phyloP scores from a whole-genome alignment of 345 rosid genomes.

The Citrus sp. region DNA sequence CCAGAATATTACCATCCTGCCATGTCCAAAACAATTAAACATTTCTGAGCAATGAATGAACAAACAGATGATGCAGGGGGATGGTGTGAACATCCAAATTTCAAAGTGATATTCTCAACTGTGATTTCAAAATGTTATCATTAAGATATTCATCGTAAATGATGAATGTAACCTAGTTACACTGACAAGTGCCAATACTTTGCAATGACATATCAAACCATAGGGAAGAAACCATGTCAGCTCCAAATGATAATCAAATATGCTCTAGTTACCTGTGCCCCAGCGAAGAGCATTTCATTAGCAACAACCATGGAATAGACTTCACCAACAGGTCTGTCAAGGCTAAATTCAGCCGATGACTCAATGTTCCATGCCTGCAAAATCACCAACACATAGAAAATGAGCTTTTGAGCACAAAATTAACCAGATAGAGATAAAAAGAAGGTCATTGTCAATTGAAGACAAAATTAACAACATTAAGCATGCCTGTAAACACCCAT shows the following conservation, averaged over 20 bases:
- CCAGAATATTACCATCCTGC: constrained; percentile 2
- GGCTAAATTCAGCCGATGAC: constrained; percentile 28
- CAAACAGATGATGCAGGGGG: neutral
- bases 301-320: constrained; percentile 41
- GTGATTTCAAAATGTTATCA: neutral
- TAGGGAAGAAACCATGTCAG: neutral
- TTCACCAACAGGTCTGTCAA: constrained; percentile 43
- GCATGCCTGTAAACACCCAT: constrained; percentile 65
- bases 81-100: neutral
- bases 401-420: neutral
- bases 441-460: neutral
- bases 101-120: neutral
- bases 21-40: neutral
- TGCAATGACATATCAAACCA: neutral
- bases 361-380: constrained; percentile 33
- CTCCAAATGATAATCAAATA: neutral
- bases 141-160: neutral
- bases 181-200: neutral
- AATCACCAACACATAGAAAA: neutral
- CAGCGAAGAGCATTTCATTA: constrained; percentile 51
- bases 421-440: neutral
- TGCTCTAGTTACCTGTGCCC: constrained; percentile 43
- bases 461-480: constrained; percentile 32
- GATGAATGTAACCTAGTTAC: neutral
- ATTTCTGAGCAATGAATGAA: neutral